Percentiles rank a stretch among this genome's conserved stretches.
Conservation (phyloP, 2,329 filamentous ascomycete genomes). For the Cryphonectria parasitica region DNA sequence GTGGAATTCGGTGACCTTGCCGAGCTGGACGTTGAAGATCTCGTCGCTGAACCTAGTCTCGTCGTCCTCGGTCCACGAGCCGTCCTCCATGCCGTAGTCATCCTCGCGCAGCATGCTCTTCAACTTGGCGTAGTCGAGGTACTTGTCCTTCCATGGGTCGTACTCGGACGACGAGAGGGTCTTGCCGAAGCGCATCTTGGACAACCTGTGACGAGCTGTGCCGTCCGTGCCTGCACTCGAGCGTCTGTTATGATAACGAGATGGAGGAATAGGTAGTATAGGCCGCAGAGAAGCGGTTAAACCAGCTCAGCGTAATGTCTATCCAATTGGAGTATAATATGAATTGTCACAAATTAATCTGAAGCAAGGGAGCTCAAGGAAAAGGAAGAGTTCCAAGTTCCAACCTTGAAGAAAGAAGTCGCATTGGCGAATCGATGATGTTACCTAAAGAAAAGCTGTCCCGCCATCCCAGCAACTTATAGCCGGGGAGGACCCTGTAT, state of each 20-base stretch:
- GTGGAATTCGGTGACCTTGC: constrained; percentile 93
- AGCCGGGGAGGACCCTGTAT: constrained; percentile 6
- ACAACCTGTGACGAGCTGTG: not conserved
- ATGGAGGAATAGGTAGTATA: not conserved
- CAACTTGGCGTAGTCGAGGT: constrained; percentile 94
- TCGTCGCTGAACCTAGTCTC: constrained; percentile 94
- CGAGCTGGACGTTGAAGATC: constrained; percentile 89
- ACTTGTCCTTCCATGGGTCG: constrained; percentile 86
- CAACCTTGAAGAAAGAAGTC: not conserved
- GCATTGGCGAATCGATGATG: constrained; percentile 8
- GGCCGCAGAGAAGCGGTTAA: not conserved
- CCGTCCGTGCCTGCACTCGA: not conserved
- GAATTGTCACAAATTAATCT: not conserved
- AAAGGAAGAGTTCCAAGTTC: not conserved
- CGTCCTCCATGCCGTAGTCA: constrained; percentile 60
- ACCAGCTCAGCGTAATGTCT: not conserved
- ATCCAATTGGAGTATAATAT: not conserved
- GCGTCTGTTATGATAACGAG: not conserved
- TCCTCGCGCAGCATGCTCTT: constrained; percentile 87
- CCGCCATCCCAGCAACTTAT: constrained; percentile 10
- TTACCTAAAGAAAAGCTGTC: constrained; percentile 8
- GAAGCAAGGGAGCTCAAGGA: not conserved
- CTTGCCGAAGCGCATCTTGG: constrained; percentile 87
- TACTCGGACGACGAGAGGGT: constrained; percentile 82
- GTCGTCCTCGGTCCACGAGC: constrained; percentile 88